Conservation (phyloP, 2,329 filamentous ascomycete genomes). For the Diplodia seriata region DNA sequence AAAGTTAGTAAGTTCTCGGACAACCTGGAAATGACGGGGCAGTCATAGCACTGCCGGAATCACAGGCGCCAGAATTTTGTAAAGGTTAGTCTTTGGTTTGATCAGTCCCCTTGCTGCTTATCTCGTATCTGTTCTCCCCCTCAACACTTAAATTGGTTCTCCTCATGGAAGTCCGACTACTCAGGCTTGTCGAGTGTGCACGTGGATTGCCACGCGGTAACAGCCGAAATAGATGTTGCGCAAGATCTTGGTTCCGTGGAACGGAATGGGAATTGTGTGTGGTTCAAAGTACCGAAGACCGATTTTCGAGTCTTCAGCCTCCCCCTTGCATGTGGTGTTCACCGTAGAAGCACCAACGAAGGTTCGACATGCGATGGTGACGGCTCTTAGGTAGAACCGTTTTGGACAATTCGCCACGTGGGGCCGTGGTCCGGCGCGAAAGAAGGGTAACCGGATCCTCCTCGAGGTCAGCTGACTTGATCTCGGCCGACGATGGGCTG, state of each 20-base stretch:
- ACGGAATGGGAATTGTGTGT: background rate
- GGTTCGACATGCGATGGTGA: background rate
- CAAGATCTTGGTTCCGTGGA: background rate
- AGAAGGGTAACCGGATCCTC: background rate
- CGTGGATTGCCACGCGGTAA: background rate
- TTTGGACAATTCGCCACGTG: too few relatives aligned
- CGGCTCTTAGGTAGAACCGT: background rate
- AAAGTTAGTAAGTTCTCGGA: too few relatives aligned
- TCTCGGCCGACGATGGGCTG: background rate
- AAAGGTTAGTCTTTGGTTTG: too few relatives aligned
- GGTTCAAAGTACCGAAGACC: background rate
- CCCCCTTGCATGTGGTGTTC: slow-evolving; percentile 4
- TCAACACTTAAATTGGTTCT: background rate
- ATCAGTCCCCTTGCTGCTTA: too few relatives aligned
- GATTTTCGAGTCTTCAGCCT: background rate
- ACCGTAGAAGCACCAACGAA: background rate
- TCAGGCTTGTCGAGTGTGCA: background rate
- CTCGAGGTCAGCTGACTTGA: background rate
- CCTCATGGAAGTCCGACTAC: background rate
- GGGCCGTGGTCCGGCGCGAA: background rate
- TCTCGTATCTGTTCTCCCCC: too few relatives aligned
- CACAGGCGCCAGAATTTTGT: too few relatives aligned
- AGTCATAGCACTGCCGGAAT: background rate
- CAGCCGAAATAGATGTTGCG: background rate
- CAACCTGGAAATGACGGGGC: too few relatives aligned